Percentiles rank a stretch among this genome's conserved stretches.
Conservation (phyloP, 2,329 filamentous ascomycete genomes). For the Trichoderma sp. region DNA sequence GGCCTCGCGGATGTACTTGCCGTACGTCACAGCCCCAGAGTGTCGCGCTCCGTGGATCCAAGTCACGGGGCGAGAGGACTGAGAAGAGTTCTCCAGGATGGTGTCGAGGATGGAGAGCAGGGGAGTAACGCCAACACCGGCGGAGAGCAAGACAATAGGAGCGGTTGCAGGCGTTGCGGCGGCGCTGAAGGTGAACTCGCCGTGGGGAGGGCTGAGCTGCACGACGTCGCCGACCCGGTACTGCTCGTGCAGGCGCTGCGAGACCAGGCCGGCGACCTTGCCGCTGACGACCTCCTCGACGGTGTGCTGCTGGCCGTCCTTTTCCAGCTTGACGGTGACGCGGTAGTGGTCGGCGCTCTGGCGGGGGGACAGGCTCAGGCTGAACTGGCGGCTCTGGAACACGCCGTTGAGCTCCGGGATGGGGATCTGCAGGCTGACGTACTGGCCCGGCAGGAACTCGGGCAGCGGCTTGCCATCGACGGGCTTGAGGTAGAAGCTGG, state of each 20-base stretch:
- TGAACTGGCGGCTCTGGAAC: slow-evolving; percentile 75
- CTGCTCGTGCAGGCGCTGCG: slow-evolving; percentile 56
- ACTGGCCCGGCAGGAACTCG: slow-evolving; percentile 70
- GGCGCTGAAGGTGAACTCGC: slow-evolving; percentile 64
- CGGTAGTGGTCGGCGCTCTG: slow-evolving; percentile 64
- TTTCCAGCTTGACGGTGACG: slow-evolving; percentile 74
- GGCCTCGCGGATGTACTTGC: slow-evolving; percentile 53
- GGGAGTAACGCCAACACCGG: slow-evolving; percentile 70
- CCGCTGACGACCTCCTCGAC: slow-evolving; percentile 41
- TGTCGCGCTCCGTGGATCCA: slow-evolving; percentile 66
- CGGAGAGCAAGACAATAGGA: slow-evolving; percentile 68
- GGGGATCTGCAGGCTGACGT: slow-evolving; percentile 66
- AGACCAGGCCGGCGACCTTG: slow-evolving; percentile 53
- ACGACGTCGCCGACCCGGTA: slow-evolving; percentile 56
- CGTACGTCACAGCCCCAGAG: slow-evolving; percentile 59
- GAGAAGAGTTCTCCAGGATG: slow-evolving; percentile 41
- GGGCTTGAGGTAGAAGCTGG: slow-evolving; percentile 71
- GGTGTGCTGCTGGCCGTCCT: slow-evolving; percentile 36
- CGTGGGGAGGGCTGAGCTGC: slow-evolving; percentile 59
- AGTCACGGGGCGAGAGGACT: slow-evolving; percentile 52
- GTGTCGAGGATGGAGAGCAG: slow-evolving; percentile 67
- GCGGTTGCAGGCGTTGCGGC: slow-evolving; percentile 47
- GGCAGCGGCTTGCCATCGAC: slow-evolving; percentile 60
- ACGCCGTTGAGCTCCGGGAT: slow-evolving; percentile 62
- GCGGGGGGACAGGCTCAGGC: slow-evolving; percentile 62